Conservation (phyloP, 176 grass and related monocot species). For the Oryza brachyantha region DNA sequence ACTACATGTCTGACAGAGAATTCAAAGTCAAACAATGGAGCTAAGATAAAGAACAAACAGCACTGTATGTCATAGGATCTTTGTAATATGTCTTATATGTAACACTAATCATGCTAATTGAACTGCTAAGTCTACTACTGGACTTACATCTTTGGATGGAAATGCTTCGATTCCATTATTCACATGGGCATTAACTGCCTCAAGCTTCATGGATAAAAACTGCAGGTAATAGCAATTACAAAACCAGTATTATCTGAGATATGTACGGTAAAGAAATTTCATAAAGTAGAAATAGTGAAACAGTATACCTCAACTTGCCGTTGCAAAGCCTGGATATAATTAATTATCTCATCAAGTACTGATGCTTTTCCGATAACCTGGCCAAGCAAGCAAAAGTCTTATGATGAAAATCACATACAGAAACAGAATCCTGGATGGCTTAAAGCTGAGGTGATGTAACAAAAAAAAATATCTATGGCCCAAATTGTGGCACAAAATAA, state of each 20-base stretch:
- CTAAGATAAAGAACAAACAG: background rate
- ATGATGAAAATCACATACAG: constrained; percentile 14
- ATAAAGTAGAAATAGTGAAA: background rate
- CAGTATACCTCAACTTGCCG: constrained; percentile 82
- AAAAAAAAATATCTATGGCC: background rate
- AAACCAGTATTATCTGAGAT: constrained; percentile 12
- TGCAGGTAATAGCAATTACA: constrained; percentile 33
- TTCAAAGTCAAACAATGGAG: background rate
- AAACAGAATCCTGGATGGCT: constrained; percentile 7
- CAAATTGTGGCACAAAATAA: background rate
- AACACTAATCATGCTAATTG: background rate
- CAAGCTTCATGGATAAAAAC: constrained; percentile 99
- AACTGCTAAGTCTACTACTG: constrained; percentile 1
- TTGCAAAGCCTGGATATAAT: constrained; percentile 93
- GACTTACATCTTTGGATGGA: constrained; percentile 90
- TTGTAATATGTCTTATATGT: background rate
- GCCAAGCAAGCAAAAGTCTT: constrained; percentile 27
- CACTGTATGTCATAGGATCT: background rate
- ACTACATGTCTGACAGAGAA: background rate
- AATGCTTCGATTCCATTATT: constrained; percentile 56
- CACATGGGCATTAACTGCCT: constrained; percentile 73
- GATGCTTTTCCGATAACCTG: constrained; percentile 97
- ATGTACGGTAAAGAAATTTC: background rate
- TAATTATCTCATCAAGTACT: constrained; percentile 95
- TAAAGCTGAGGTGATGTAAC: background rate